Percentiles rank a stretch among this genome's conserved stretches.
phyloP scores from a whole-genome alignment of 2,329 filamentous ascomycete genomes.

The Dryadomyces quercus-mongolicae region DNA sequence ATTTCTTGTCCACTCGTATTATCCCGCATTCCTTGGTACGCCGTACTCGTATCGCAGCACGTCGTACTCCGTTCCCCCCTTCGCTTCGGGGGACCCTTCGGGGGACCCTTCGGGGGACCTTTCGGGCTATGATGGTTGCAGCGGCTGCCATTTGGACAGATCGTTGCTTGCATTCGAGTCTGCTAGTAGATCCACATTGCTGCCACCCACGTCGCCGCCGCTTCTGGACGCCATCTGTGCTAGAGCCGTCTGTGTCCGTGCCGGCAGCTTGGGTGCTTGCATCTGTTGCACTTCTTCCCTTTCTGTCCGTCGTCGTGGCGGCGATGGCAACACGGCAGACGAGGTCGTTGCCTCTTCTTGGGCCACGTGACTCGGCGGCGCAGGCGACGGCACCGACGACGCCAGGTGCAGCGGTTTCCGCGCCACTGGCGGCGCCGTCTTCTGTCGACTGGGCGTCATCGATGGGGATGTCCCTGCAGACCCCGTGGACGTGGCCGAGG shows the following conservation, averaged over 20 bases:
- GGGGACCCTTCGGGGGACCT: too few species aligned
- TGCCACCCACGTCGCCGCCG: background rate
- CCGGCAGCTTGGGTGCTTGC: constrained; percentile 12
- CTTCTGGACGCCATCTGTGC: background rate
- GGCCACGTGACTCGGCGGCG: constrained; percentile 7
- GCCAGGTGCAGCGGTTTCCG: constrained; percentile 49
- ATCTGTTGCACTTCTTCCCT: background rate
- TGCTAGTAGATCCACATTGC: constrained; percentile 30
- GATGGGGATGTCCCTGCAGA: too few species aligned
- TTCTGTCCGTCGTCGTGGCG: constrained; percentile 6
- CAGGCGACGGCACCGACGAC: constrained; percentile 20
- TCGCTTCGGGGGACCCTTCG: too few species aligned
- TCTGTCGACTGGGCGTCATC: constrained; percentile 13
- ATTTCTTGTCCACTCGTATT: background rate
- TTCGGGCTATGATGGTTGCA: constrained; percentile 30
- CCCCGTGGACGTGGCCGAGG: background rate
- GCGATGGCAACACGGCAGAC: background rate
- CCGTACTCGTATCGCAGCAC: background rate
- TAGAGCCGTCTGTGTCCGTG: constrained; percentile 13
- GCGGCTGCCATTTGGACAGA: constrained; percentile 41
- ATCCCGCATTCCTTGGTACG: background rate
- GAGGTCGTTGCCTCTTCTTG: background rate
- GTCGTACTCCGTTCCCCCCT: background rate
- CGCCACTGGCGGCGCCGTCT: constrained; percentile 44
- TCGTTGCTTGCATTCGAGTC: constrained; percentile 29